Base-by-base conservation (phyloP, 352 stramenopile species). In the Phytophthora fragariaefolia region DNA sequence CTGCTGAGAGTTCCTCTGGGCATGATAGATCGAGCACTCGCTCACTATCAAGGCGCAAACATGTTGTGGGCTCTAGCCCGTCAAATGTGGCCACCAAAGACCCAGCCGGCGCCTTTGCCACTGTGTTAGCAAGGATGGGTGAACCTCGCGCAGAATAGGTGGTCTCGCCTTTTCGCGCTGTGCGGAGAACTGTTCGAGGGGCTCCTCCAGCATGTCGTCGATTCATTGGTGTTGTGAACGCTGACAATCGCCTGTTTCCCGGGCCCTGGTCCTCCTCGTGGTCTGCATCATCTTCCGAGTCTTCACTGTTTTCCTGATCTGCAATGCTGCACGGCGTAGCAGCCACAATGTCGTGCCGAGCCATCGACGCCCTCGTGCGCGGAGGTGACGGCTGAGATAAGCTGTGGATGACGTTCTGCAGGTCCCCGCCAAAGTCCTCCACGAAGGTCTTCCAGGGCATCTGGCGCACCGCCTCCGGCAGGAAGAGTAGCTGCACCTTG, bases 401-500 rank as follows among this genome's bases (percentile, higher is more conserved):
- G 58, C 84, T 86, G 64, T 91, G 65, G 32, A 92, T 91, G 43
- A 83, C 83, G 60, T 89, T 91, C 53, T 86, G 72, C 24, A 94
- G 70, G 57, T 84, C 83, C 40, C 86, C 86, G 36, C 79, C 82
- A 67, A 89, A 93, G 63, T 93, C 82, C n/a, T 86, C 79, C 40
- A 84, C 87, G 62, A 94, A 92, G 38, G 79, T 91, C 64, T 87
- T 89, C 84, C 84, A 92, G 13, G 83, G 74, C 84, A 94, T 92
- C 58, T 79, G 72, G 23, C 82, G 84, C 65, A 94, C 84, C 5
- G 82, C 74, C 51, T 91, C 78, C 18, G 86, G 86, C 15, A 94
- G 59, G 30, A 77, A 90, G 58, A 93, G 76, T 70, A 94, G 73
- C 74, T 94, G 82, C 67, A 94, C 78, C 32, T 91, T 90, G 28